phyloP scores from a whole-genome alignment of 2,329 filamentous ascomycete species.

The Capronia coronata region DNA sequence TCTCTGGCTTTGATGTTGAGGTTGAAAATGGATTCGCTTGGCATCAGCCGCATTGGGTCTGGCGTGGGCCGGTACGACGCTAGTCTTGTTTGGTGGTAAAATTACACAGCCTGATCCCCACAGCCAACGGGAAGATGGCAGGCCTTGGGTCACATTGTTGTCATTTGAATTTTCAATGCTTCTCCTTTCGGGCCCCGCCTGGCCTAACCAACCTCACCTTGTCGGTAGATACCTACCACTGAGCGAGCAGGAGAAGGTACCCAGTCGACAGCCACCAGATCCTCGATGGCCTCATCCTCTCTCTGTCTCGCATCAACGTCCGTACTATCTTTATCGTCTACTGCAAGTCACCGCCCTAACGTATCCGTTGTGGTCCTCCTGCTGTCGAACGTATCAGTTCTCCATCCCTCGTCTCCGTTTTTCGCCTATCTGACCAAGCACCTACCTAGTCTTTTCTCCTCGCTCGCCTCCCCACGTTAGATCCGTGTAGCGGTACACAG shows the following conservation, averaged over 20 bases:
- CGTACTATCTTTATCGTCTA: background rate
- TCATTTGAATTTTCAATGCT: background rate
- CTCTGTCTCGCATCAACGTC: background rate
- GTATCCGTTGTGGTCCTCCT: background rate
- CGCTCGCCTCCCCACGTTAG: background rate
- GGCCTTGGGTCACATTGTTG: background rate
- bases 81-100: background rate
- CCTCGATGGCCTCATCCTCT: background rate
- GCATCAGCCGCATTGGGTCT: background rate
- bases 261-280: background rate
- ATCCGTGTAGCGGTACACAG: too few species aligned
- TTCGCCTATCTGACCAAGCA: background rate
- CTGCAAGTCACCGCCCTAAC: too few species aligned
- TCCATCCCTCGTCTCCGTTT: background rate
- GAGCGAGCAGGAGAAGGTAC: background rate
- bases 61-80: background rate
- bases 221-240: too few species aligned
- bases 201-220: too few species aligned
- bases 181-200: background rate
- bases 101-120: slow-evolving; percentile 1
- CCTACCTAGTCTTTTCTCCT: background rate
- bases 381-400: background rate
- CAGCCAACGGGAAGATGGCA: background rate
- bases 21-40: slow-evolving; percentile 1
- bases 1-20: background rate